Conservation (phyloP, 2,329 filamentous ascomycete genomes). For the Mycosphaerella arachidis region DNA sequence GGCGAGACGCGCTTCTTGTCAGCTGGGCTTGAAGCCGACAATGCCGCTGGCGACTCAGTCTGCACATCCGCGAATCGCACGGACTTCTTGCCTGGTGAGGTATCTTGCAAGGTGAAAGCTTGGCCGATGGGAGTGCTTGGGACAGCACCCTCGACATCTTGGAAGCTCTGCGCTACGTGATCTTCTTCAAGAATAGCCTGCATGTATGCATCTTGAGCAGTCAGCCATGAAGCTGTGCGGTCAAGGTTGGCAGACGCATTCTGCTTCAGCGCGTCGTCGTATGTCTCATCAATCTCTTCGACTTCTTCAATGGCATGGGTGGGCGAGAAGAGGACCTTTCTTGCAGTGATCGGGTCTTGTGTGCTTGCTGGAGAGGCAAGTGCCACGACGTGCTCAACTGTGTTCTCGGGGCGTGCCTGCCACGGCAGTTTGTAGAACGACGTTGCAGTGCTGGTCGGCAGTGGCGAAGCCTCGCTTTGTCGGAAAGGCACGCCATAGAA, state of each 20-base stretch:
- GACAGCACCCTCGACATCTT: constrained; percentile 26
- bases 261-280: constrained; percentile 67
- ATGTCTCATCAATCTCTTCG: constrained; percentile 60
- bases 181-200: constrained; percentile 32
- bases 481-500: constrained; percentile 85
- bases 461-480: constrained; percentile 37
- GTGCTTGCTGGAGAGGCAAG: constrained; percentile 41
- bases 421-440: constrained; percentile 86
- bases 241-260: constrained; percentile 70
- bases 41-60: constrained; percentile 5
- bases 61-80: constrained; percentile 57
- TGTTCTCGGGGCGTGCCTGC: constrained; percentile 35
- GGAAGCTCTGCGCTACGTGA: constrained; percentile 28
- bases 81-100: constrained; percentile 60
- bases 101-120: constrained; percentile 18
- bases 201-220: constrained; percentile 70
- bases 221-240: constrained; percentile 80
- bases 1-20: constrained; percentile 30
- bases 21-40: not conserved
- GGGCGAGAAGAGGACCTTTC: constrained; percentile 45
- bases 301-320: constrained; percentile 36
- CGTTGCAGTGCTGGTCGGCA: constrained; percentile 84
- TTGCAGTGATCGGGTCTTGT: constrained; percentile 57
- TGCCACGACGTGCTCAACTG: constrained; percentile 68
- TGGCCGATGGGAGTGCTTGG: constrained; percentile 30